A percentile compares a stretch with the other conserved stretches of the same genome.
These are phyloP conservation scores for Groenewaldozyma auringiensis DNA, from an alignment of 1,139 yeast species.

Conservation along the genomic window DNA sequence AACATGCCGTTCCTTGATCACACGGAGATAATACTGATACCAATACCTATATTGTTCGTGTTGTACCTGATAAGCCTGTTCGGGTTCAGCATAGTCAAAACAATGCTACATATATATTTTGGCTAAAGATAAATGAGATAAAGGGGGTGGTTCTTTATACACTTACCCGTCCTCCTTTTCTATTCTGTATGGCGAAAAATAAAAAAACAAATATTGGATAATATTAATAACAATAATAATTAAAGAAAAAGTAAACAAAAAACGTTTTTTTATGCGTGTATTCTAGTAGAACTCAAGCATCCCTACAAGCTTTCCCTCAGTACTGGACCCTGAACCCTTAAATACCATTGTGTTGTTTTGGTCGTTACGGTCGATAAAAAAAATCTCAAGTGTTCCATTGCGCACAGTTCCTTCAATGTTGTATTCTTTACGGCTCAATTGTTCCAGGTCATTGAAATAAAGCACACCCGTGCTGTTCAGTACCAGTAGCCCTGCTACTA, in stretches of 20 bases:
- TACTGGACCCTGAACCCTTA: constrained; percentile 10
- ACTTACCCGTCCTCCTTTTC: too few relatives aligned
- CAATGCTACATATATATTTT: constrained; percentile 63
- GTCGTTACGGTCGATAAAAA: constrained; percentile 10
- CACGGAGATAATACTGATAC: constrained; percentile 47
- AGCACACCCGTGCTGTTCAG: constrained; percentile 20
- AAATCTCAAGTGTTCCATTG: constrained; percentile 11
- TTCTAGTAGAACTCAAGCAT: constrained; percentile 14
- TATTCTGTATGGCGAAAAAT: too few relatives aligned
- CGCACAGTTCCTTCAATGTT: constrained; percentile 18
- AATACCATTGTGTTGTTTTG: constrained; percentile 12
- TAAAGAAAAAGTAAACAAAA: background rate
- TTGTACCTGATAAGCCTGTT: constrained; percentile 46
- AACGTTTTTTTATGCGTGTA: background rate
- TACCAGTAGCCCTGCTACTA: background rate
- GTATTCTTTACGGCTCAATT: constrained; percentile 21
- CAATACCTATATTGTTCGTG: constrained; percentile 52
- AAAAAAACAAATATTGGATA: background rate
- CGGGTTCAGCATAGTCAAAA: constrained; percentile 64
- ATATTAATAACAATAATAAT: background rate
- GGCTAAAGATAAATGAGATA: constrained; percentile 20
- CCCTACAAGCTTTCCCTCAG: constrained; percentile 15
- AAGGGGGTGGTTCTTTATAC: too few relatives aligned
- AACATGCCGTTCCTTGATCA: constrained; percentile 69
- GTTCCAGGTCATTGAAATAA: constrained; percentile 22